Evolutionary conservation across 805 yeast species (phyloP).

Genomic region (Barnettozyma californica): DNA sequence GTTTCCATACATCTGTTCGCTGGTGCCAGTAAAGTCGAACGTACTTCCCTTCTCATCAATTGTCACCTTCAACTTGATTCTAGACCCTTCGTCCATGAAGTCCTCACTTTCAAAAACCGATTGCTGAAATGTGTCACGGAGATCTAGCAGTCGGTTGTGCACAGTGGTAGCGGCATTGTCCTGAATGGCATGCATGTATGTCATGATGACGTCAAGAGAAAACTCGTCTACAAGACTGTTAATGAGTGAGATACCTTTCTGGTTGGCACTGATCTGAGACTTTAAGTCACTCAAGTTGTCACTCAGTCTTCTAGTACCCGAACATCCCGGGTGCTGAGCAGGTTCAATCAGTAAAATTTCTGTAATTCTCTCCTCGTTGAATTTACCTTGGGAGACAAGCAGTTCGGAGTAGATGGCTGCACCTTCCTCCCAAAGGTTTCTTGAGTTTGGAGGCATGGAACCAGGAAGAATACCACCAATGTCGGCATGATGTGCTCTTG

Average conservation of each 20-base stretch:
- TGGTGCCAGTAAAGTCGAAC: slow-evolving; percentile 84
- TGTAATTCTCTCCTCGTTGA: slow-evolving; percentile 68
- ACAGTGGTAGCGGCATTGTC: slow-evolving; percentile 73
- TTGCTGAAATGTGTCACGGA: slow-evolving; percentile 37
- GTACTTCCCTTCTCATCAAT: slow-evolving; percentile 49
- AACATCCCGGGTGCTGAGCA: slow-evolving; percentile 76
- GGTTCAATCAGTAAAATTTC: slow-evolving; percentile 66
- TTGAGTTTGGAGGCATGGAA: slow-evolving; percentile 91
- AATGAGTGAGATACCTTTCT: slow-evolving; percentile 71
- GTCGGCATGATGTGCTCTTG: slow-evolving; percentile 95
- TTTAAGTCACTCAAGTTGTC: slow-evolving; percentile 83
- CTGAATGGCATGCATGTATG: slow-evolving; percentile 80
- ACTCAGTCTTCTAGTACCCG: slow-evolving; percentile 78
- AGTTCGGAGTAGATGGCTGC: slow-evolving; percentile 73
- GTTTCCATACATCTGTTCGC: slow-evolving; percentile 84
- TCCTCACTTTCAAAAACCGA: slow-evolving; percentile 48
- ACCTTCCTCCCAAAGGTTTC: slow-evolving; percentile 82
- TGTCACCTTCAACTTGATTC: slow-evolving; percentile 49
- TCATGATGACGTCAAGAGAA: slow-evolving; percentile 50
- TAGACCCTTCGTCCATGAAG: slow-evolving; percentile 77
- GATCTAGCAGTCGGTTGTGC: slow-evolving; percentile 42
- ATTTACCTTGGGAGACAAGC: slow-evolving; percentile 63
- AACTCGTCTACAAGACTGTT: slow-evolving; percentile 57
- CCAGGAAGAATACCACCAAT: slow-evolving; percentile 92
- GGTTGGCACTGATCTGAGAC: slow-evolving; percentile 87